phyloP scores from a whole-genome alignment of 2,329 filamentous ascomycete species.

The Fusarium sp. region DNA sequence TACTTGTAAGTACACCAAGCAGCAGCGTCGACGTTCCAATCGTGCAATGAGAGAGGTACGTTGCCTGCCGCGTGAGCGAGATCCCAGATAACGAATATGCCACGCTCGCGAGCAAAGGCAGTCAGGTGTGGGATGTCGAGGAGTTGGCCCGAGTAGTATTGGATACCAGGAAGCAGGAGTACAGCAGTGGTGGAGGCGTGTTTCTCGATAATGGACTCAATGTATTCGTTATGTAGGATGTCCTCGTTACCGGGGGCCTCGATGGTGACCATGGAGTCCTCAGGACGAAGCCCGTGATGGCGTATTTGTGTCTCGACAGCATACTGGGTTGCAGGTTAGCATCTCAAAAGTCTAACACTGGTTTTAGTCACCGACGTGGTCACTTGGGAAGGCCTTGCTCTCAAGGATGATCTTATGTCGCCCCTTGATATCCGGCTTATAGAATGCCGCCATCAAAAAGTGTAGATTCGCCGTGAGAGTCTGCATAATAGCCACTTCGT shows the following conservation, averaged over 20 bases:
- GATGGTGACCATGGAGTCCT: slow-evolving; percentile 75
- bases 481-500: slow-evolving; percentile 85
- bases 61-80: slow-evolving; percentile 86
- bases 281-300: slow-evolving; percentile 72
- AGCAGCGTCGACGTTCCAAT: slow-evolving; percentile 88
- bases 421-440: slow-evolving; percentile 67
- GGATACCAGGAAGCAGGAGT: slow-evolving; percentile 81
- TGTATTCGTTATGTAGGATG: slow-evolving; percentile 73
- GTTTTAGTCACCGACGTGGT: slow-evolving; percentile 65
- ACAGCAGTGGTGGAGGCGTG: slow-evolving; percentile 77
- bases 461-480: slow-evolving; percentile 83
- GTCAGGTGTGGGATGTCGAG: slow-evolving; percentile 84
- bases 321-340: slow-evolving; percentile 62
- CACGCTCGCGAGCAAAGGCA: slow-evolving; percentile 73
- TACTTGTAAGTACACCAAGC: slow-evolving; percentile 94
- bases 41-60: slow-evolving; percentile 77
- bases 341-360: neutral
- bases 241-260: slow-evolving; percentile 63
- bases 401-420: slow-evolving; percentile 82
- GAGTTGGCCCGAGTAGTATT: slow-evolving; percentile 87
- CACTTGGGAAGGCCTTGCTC: slow-evolving; percentile 86
- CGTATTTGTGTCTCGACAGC: slow-evolving; percentile 81
- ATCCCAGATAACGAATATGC: slow-evolving; percentile 82
- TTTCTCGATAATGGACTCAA: slow-evolving; percentile 77
- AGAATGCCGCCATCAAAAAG: slow-evolving; percentile 84